Evolutionary conservation across 306 rosid genomes (phyloP), one percentile per base, ranked within the genome.

Genomic region (Acacia acuminata): DNA sequence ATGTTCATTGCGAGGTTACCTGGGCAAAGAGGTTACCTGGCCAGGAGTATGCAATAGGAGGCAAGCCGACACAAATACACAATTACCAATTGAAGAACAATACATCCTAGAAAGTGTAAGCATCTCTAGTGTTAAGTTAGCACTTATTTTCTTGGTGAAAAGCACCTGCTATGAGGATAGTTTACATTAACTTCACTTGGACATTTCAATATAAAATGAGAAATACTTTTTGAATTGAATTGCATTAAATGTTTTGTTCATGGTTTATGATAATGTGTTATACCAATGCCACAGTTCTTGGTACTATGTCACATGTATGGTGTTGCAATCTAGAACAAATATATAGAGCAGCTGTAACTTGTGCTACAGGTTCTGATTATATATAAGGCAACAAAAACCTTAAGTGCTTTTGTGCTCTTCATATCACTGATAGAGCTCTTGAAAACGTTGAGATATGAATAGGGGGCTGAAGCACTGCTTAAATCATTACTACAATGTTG

Each of bases 1-100:
- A 50, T 85, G 38, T 84, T 72, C 76, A 73, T 88, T 87, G 77
- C 80, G n/a, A n/a, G n/a, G n/a, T n/a, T n/a, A n/a, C n/a, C n/a
- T n/a, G n/a, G n/a, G n/a, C n/a, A n/a, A n/a, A 95, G 99, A 84
- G 99, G 99, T 74, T 95, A 95, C 87, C 77, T 95, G 84, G 99
- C 99, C 99, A 4, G n/a, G 99, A 95, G 78, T 95, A 95, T 67
- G 99, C 99, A 16, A 90, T 95, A 48, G 83, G 94, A 81, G 99
- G 99, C 38, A 97, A 91, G 78, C 83, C 93, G 74, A 95, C 99
- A 92, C 92, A 40, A 93, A 93, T 79, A 77, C 90, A 25, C 77
- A 79, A 48, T 88, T 95, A 61, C 98, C 96, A 5, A 25, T 79
- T 27, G 94, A 79, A 77, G 96, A 95, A 34, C 97, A 91, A 69